Evolutionary conservation across 2,329 filamentous ascomycete species (phyloP).

Genomic region (Cytospora leucostoma): DNA sequence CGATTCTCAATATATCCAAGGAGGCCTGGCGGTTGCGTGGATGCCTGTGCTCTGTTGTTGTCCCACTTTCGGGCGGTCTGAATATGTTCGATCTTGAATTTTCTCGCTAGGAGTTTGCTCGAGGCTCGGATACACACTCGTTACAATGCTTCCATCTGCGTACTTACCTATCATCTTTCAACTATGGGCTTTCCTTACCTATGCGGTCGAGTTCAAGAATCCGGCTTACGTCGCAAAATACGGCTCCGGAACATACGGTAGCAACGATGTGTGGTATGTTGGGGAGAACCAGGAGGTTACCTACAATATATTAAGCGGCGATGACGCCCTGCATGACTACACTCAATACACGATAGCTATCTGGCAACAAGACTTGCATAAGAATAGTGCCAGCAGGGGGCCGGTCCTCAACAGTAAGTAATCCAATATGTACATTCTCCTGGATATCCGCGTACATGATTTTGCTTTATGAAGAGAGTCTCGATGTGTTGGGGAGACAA

Average conservation of each 20-base stretch:
- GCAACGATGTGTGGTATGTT: conserved; percentile 7
- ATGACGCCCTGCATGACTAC: background rate
- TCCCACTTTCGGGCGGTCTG: no score
- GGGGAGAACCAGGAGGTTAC: conserved; percentile 4
- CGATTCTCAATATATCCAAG: no score
- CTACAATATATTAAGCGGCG: conserved; percentile 3
- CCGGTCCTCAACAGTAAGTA: conserved; percentile 12
- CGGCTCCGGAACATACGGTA: conserved; percentile 1
- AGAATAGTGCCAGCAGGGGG: background rate
- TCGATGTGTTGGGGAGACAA: background rate
- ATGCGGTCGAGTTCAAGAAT: background rate
- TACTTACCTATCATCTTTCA: background rate
- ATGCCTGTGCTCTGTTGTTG: no score
- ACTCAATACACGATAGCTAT: conserved; percentile 2
- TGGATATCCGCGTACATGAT: background rate
- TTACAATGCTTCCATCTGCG: background rate
- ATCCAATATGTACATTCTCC: background rate
- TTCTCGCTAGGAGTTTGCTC: no score
- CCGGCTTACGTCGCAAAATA: conserved; percentile 5
- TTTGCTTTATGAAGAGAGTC: background rate
- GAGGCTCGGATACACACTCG: background rate
- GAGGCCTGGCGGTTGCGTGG: no score
- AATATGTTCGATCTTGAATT: no score
- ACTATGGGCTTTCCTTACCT: background rate
- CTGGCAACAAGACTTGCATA: conserved; percentile 6